Evolutionary conservation across 2,329 filamentous ascomycete genomes (phyloP).

Genomic region (Thermothelomyces thermophilus): DNA sequence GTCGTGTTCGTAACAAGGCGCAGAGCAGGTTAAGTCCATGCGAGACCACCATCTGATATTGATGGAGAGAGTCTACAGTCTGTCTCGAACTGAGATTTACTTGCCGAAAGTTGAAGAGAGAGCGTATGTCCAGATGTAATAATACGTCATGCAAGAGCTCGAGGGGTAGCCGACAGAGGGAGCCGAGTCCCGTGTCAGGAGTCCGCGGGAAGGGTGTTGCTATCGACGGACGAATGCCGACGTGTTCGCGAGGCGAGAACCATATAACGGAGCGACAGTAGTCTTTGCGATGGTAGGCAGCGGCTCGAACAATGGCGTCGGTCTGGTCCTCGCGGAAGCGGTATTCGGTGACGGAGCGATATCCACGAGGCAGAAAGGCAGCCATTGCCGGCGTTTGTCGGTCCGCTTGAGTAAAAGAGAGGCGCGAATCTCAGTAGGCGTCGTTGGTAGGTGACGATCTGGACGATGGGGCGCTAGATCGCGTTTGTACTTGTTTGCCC

Average conservation of each 20-base stretch:
- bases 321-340: conserved; percentile 22
- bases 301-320: conserved; percentile 27
- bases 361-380: conserved; percentile 1
- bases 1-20: conserved; percentile 27
- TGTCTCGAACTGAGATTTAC: conserved; percentile 23
- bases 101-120: conserved; percentile 30
- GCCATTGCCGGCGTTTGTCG: neutral
- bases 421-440: neutral
- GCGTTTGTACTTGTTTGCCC: neutral
- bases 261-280: conserved; percentile 27
- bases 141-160: conserved; percentile 29
- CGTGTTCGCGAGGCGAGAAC: conserved; percentile 29
- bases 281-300: conserved; percentile 29
- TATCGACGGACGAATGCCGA: conserved; percentile 26
- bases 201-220: conserved; percentile 25
- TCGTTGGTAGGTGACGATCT: neutral
- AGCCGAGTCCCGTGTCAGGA: conserved; percentile 23
- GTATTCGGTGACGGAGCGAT: conserved; percentile 22
- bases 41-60: conserved; percentile 24
- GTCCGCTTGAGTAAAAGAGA: neutral
- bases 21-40: conserved; percentile 28
- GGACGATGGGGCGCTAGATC: neutral
- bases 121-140: conserved; percentile 28
- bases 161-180: conserved; percentile 28
- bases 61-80: conserved; percentile 21